These are phyloP conservation scores for Rhododendron ferrugineum DNA, from an alignment of 148 eudicot genomes.

Conservation along the genomic window DNA sequence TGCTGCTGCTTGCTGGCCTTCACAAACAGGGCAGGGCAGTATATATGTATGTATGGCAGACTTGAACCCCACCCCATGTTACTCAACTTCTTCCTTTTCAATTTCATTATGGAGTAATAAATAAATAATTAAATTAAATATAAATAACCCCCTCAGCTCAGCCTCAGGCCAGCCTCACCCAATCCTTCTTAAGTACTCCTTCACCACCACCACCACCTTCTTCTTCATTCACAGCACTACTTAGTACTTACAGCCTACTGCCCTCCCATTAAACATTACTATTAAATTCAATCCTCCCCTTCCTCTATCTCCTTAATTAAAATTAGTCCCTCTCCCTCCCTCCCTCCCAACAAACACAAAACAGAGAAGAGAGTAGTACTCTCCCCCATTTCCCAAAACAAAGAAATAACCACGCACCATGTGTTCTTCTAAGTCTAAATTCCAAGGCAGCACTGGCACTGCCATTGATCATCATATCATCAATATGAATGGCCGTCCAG, in stretches of 20 bases:
- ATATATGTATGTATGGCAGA: slow-evolving; percentile 19
- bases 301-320: neutral
- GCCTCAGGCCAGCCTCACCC: too few relatives aligned
- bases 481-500: slow-evolving; percentile 53
- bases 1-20: slow-evolving; percentile 1
- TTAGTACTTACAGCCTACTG: too few relatives aligned
- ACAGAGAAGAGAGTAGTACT: neutral
- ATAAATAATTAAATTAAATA: neutral
- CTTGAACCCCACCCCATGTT: slow-evolving; percentile 41
- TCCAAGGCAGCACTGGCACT: slow-evolving; percentile 15
- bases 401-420: slow-evolving; percentile 6
- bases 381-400: neutral
- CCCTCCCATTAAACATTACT: neutral
- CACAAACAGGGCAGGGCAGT: slow-evolving; percentile 13
- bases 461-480: slow-evolving; percentile 10
- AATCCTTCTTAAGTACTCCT: neutral
- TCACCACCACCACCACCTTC: neutral
- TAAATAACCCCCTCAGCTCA: neutral
- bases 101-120: neutral
- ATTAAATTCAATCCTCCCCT: too few relatives aligned
- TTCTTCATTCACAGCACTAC: neutral
- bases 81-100: slow-evolving; percentile 11
- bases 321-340: too few relatives aligned
- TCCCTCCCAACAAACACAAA: neutral
- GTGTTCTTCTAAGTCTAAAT: slow-evolving; percentile 38